Evolutionary conservation across 1,139 yeast species (phyloP).

Genomic region (Geotrichum phurueaensis): DNA sequence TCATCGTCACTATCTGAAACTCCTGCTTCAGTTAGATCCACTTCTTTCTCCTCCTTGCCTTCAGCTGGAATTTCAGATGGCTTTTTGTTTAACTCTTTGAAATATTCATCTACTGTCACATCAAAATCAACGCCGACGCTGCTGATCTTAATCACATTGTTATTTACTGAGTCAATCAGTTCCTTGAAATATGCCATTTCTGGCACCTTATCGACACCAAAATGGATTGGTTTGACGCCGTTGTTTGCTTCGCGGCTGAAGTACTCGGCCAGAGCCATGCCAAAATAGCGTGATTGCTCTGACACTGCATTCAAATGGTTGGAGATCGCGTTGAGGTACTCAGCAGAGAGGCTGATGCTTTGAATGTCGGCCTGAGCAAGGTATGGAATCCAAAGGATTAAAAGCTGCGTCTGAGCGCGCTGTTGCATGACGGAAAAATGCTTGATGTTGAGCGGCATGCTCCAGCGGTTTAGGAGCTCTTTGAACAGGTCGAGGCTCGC

Average conservation of each 20-base stretch:
- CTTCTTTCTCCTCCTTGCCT: background rate
- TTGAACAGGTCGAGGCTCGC: conserved; percentile 17
- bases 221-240: conserved; percentile 34
- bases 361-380: conserved; percentile 25
- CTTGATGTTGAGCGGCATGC: conserved; percentile 22
- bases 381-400: conserved; percentile 26
- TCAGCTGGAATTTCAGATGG: background rate
- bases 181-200: conserved; percentile 20
- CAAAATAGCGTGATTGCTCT: conserved; percentile 40
- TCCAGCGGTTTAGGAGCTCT: conserved; percentile 25
- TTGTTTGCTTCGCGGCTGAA: conserved; percentile 36
- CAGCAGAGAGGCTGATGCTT: conserved; percentile 30
- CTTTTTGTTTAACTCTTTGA: background rate
- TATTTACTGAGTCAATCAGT: background rate
- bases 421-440: conserved; percentile 25
- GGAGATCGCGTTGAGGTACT: conserved; percentile 42
- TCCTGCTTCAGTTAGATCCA: background rate
- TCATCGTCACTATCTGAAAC: conserved; percentile 21
- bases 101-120: conserved; percentile 3
- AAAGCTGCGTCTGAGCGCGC: conserved; percentile 27
- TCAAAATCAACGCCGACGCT: conserved; percentile 2
- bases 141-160: conserved; percentile 16
- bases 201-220: conserved; percentile 29
- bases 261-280: conserved; percentile 43
- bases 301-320: conserved; percentile 44